Evolutionary conservation across 73 alveolate species (phyloP).

Genomic region (Paramecium octaurelia): DNA sequence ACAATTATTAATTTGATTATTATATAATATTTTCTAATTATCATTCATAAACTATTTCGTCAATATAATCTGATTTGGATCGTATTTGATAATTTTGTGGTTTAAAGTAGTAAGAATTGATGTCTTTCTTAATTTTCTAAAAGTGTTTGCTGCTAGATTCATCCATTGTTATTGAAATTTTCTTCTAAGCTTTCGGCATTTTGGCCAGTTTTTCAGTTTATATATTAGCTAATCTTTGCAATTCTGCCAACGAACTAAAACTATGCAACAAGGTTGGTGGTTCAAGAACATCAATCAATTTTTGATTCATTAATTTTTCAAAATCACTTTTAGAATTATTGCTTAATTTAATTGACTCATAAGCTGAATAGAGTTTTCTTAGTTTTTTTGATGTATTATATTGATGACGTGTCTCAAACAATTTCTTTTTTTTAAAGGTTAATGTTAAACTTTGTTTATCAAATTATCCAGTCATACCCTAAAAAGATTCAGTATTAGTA

Average conservation of each 20-base stretch:
- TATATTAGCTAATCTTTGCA: neutral
- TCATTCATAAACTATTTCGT: neutral
- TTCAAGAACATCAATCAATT: neutral
- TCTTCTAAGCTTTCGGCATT: neutral
- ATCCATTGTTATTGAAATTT: neutral
- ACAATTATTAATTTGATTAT: neutral
- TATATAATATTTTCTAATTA: neutral
- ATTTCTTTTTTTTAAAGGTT: neutral
- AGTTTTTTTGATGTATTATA: neutral
- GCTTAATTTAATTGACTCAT: neutral
- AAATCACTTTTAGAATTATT: neutral
- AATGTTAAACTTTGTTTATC: neutral
- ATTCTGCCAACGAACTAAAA: neutral
- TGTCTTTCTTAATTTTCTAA: neutral
- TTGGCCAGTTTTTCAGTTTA: neutral
- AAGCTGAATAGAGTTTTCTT: neutral
- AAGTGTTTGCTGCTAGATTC: neutral
- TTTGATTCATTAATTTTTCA: neutral
- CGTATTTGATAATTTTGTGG: neutral
- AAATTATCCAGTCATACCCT: neutral
- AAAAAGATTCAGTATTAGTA: neutral
- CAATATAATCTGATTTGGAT: neutral
- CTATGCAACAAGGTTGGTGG: neutral
- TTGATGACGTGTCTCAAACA: neutral
- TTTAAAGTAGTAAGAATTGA: neutral